Evolutionary conservation across 345 rosid species (phyloP), one percentile per base, ranked within the genome.

Genomic region (Pistacia vera): DNA sequence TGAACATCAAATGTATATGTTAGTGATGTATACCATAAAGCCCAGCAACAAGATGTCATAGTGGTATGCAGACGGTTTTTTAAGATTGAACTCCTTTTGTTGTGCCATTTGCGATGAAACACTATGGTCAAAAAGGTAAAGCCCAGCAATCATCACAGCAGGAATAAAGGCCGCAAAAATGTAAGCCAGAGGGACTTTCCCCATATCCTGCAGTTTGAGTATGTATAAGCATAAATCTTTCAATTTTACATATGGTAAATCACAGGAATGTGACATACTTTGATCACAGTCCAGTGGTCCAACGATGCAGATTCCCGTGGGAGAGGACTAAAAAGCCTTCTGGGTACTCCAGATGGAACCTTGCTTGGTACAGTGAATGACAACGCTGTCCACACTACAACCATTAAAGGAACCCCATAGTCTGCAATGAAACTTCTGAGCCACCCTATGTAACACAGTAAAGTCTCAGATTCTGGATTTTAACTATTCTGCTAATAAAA

Each of bases 351-450:
- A 0, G 88, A 80, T 36, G 97, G 93, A 73, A 89, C 88, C 55
- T 83, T 76, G 11, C 84, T 76, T 0, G 89, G 88, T 20, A 80
- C 71, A 17, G 68, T 78, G 58, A 83, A 92, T 11, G 96, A 90
- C 76, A 90, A 76, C 41, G 86, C 88, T 4, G 95, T 92, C 98
- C 98, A 94, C 38, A 86, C 80, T 71, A 91, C 78, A 63, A 94
- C 97, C 97, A 90, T 92, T 33, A 90, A 77, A 1, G 97, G 97
- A 75, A 94, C 97, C 9, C 98, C 98, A 71, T 92, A 92, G 77
- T 92, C 98, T 48, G 98, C 93, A 13, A 85, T 78, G 82, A 90
- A 85, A 77, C 89, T 86, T 77, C 97, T 84, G 28, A 78, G 66
- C 87, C 86, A 81, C 8, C 90, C 94, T 93, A 66, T 73, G 28